phyloP scores from a whole-genome alignment of 2,329 filamentous ascomycete species.

The Lasiodiplodia sp. region DNA sequence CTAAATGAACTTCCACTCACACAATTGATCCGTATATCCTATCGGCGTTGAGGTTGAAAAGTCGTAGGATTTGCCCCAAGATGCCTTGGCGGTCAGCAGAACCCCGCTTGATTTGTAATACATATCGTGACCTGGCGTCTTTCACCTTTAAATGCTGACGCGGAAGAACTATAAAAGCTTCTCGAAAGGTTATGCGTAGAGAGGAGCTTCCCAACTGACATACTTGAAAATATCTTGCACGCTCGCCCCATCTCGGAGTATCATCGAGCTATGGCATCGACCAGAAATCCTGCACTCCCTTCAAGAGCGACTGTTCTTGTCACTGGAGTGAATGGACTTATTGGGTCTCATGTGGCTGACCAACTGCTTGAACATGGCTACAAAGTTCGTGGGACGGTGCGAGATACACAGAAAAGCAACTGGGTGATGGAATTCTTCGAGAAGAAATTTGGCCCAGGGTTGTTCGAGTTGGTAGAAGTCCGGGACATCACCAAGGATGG shows the following conservation, averaged over 20 bases:
- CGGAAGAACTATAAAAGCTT: no score
- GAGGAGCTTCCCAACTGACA: no score
- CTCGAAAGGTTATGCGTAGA: no score
- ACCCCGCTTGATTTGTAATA: not conserved
- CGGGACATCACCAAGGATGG: constrained; percentile 38
- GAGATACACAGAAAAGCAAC: constrained; percentile 37
- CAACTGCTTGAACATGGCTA: constrained; percentile 42
- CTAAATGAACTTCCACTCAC: no score
- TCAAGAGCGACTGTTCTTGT: constrained; percentile 41
- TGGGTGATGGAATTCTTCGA: constrained; percentile 43
- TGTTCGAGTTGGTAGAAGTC: constrained; percentile 41
- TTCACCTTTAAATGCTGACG: not conserved
- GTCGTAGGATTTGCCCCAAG: not conserved
- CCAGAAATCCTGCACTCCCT: not conserved
- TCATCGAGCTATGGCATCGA: not conserved
- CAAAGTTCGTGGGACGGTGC: constrained; percentile 44
- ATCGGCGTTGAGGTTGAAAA: no score
- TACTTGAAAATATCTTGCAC: no score
- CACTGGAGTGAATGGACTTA: constrained; percentile 45
- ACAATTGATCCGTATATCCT: no score
- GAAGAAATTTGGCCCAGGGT: constrained; percentile 34
- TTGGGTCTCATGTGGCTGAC: constrained; percentile 43
- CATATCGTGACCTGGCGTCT: not conserved
- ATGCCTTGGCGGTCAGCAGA: not conserved
- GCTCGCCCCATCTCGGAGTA: not conserved